Evolutionary conservation across 495 filamentous ascomycete genomes (phyloP).

Genomic region (Penicillium malachiteum): DNA sequence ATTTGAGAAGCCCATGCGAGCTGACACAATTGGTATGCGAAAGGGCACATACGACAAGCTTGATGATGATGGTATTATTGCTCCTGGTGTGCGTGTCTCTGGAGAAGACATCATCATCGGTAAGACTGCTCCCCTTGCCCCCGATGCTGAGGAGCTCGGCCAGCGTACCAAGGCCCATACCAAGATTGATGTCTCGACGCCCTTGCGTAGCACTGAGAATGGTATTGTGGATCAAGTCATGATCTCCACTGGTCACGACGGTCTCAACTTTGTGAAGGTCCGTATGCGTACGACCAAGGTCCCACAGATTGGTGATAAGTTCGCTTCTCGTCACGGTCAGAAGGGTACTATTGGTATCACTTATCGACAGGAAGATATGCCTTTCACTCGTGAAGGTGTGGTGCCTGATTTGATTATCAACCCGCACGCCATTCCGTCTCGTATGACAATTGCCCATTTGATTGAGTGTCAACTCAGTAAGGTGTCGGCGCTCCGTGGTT

Average conservation of each 20-base stretch:
- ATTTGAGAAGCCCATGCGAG: slow-evolving; percentile 91
- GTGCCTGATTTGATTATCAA: slow-evolving; percentile 98
- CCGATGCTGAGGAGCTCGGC: slow-evolving; percentile 90
- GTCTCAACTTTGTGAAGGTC: slow-evolving; percentile 91
- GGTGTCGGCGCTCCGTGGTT: slow-evolving; percentile 83
- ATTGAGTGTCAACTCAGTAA: slow-evolving; percentile 98
- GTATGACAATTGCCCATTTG: slow-evolving; percentile 99
- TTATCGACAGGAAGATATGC: slow-evolving; percentile 97
- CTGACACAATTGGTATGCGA: slow-evolving; percentile 84
- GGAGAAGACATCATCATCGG: slow-evolving; percentile 99
- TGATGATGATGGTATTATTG: slow-evolving; percentile 90
- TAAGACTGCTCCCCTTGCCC: slow-evolving; percentile 90
- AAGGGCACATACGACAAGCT: slow-evolving; percentile 98
- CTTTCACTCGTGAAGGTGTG: slow-evolving; percentile 89
- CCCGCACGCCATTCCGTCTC: slow-evolving; percentile 97
- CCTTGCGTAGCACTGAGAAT: slow-evolving; percentile 89
- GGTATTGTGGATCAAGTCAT: slow-evolving; percentile 94
- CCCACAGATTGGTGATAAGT: slow-evolving; percentile 98
- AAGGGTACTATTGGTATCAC: slow-evolving; percentile 99
- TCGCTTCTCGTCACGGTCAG: slow-evolving; percentile 97
- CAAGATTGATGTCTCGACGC: slow-evolving; percentile 93
- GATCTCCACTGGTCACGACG: slow-evolving; percentile 81
- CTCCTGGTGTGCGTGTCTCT: slow-evolving; percentile 87
- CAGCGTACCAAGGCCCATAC: slow-evolving; percentile 84
- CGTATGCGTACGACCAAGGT: slow-evolving; percentile 96